Base-by-base conservation (phyloP, 202 grass and related monocot genomes). In the Panicum virgatum region DNA sequence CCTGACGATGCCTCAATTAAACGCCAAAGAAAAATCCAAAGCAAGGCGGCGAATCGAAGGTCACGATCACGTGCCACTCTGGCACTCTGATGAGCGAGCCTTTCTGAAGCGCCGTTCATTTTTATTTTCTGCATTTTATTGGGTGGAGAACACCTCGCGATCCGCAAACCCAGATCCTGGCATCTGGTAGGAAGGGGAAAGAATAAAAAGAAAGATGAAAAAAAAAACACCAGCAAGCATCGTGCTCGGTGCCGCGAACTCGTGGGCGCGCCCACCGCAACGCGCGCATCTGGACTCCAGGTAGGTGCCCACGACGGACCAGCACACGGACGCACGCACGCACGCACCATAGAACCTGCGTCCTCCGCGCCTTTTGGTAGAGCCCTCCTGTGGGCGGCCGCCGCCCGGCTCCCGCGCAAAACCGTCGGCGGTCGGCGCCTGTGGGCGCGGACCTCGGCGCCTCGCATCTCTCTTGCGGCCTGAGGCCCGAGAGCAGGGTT, bases 341-440 rank as follows among this genome's bases (percentile, higher is more conserved):
- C n/a, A n/a, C 12, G 20, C 42, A 18, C 66, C 66, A 1, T 25
- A 14, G 10, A 15, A n/a, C n/a, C n/a, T 69, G 3, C 6, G 23
- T 26, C 40, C 9, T 46, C 40, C 66, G 23, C 65, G 63, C 11
- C 14, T 67, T 42, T n/a, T 43, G 12, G 65, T 43, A 25, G 5
- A 6, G 38, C 37, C 20, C 20, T 25, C 66, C 66, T 5, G 23
- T 69, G 66, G 42, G 66, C 13, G 12, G 22, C 6, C 23, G 23
- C 66, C 20, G 10, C 10, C 61, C 29, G 15, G 8, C 9, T 52
- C 0, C 45, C 32, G 36, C 7, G 36, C 66, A 38, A 87, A 87
- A 82, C 79, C 56, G 42, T 45, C 79, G 79, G 65, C 78, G 19
- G 30, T 30, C 30, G 30, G 30, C 30, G 30, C 30, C 30, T 2